These are phyloP conservation scores for Liriodendron chinense DNA, from an alignment of 164 flowering plant species.

Conservation along the genomic window DNA sequence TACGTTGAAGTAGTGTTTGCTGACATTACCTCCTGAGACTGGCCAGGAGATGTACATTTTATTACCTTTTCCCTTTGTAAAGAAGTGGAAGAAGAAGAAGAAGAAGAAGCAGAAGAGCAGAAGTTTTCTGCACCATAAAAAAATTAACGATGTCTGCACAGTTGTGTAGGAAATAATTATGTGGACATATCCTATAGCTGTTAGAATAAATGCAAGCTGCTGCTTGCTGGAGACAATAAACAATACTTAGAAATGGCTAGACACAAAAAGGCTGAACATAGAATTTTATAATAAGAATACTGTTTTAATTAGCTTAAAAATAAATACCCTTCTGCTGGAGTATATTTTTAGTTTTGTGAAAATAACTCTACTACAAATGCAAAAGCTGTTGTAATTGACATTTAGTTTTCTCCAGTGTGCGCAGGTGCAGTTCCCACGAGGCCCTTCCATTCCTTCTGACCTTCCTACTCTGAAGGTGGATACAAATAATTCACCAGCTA, in stretches of 20 bases:
- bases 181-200: neutral
- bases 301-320: neutral
- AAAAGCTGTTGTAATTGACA: neutral
- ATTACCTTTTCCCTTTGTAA: no score
- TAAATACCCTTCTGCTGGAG: no score
- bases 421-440: conserved; percentile 78
- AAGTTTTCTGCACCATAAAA: no score
- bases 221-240: neutral
- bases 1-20: no score
- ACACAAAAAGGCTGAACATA: neutral
- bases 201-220: neutral
- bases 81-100: no score
- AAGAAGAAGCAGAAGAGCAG: no score
- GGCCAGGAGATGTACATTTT: no score
- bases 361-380: neutral
- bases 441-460: conserved; percentile 31
- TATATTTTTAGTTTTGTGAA: neutral
- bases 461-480: conserved; percentile 22
- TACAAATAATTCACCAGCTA: conserved; percentile 25
- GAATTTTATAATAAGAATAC: neutral
- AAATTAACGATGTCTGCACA: neutral
- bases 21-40: no score
- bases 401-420: conserved; percentile 49
- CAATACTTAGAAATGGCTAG: neutral
- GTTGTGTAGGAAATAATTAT: neutral